Percentiles rank a stretch among this genome's conserved stretches.
Evolutionary conservation across 179 eudicot species (phyloP).

Genomic region (Carnegiea gigantea): DNA sequence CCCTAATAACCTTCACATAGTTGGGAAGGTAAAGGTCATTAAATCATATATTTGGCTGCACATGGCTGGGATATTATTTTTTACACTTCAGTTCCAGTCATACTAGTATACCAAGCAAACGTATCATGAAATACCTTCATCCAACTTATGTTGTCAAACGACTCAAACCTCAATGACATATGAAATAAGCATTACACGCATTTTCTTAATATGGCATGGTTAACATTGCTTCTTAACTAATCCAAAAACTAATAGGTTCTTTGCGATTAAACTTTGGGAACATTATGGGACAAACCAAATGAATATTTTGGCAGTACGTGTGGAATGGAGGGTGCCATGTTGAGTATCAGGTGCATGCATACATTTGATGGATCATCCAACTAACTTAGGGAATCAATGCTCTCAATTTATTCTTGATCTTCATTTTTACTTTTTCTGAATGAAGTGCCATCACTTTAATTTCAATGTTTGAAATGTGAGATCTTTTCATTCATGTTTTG

Average conservation of each 20-base stretch:
- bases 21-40: slow-evolving; percentile 73
- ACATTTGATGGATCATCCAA: slow-evolving; percentile 5
- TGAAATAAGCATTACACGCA: background rate
- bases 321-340: slow-evolving; percentile 1
- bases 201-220: background rate
- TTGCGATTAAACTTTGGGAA: background rate
- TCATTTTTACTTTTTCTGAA: background rate
- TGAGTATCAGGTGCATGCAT: background rate
- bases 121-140: background rate
- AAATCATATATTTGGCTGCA: background rate
- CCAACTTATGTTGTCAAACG: background rate
- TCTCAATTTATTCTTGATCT: background rate
- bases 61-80: background rate
- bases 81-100: background rate
- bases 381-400: background rate
- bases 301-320: background rate
- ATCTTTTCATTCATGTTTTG: background rate
- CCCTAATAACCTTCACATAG: slow-evolving; percentile 61
- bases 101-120: background rate
- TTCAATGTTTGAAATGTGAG: background rate
- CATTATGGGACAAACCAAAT: background rate
- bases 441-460: background rate
- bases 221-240: background rate
- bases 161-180: background rate
- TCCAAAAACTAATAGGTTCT: background rate